Evolutionary conservation across 1,139 yeast species (phyloP), one percentile per base, ranked within the genome.

Genomic region (Geotrichum fermentans): DNA sequence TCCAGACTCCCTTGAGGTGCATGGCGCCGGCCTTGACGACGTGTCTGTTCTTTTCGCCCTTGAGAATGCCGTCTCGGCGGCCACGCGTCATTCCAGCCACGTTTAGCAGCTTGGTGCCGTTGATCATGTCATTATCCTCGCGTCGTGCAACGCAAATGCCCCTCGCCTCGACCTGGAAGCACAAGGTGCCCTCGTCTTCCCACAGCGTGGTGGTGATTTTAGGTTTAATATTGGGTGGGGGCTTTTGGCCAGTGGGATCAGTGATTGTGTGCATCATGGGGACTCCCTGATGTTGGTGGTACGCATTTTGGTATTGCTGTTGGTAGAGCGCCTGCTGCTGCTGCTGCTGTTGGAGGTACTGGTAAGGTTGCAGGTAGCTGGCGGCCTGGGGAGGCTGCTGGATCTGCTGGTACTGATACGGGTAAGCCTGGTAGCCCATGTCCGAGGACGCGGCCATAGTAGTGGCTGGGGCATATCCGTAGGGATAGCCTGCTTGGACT

Each of bases 1-100:
- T 89, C 97, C 97, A 90, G 39, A 89, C 97, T 48, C 97, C 97
- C 69, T 90, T 90, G 61, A 90, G 74, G 66, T 90, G 96, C 97
- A 90, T 90, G 18, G 96, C 85, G 11, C 97, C 97, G 57, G 90
- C 87, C 69, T 90, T 90, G 51, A 90, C 96, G 45, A 92, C 97
- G 65, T 88, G 94, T 45, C 97, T 74, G 36, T 81, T 79, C 64
- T 88, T 86, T 66, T 90, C 97, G 52, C 86, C 79, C 68, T 89
- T 89, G 55, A 89, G 72, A 55, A 90, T 85, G 8, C 97, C 97
- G 66, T 90, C 97, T 57, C 97, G 75, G 56, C 95, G 82, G 13
- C 97, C 97, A 56, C 97, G 77, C 13, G 97, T 88, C 92, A 92
- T 86, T 50, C 89, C 90, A 8, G 96, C 90, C 24, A 89, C 96